Percentiles rank a stretch among this genome's conserved stretches.
Conservation (phyloP, 805 yeast genomes). For the Candida maltosa region DNA sequence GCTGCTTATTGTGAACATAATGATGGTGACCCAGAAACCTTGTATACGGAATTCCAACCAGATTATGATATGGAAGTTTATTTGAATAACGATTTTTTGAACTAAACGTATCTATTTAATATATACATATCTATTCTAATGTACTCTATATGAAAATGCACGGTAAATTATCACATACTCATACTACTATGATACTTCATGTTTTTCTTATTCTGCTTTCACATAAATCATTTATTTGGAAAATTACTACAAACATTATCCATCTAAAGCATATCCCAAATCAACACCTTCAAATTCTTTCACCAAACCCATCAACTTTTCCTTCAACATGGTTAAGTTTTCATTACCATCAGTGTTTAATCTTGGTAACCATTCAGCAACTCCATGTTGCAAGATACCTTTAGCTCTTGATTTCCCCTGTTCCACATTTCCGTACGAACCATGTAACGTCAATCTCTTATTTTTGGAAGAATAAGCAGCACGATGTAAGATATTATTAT, state of each 20-base stretch:
- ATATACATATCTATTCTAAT: too few relatives aligned
- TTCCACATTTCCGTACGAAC: conserved; percentile 45
- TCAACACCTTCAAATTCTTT: conserved; percentile 28
- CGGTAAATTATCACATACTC: too few relatives aligned
- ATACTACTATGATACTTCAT: too few relatives aligned
- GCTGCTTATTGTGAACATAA: conserved; percentile 64
- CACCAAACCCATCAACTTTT: conserved; percentile 26
- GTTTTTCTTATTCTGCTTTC: too few relatives aligned
- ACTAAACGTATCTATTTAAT: not conserved
- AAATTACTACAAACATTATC: too few relatives aligned
- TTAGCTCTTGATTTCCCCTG: conserved; percentile 43
- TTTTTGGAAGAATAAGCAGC: conserved; percentile 38
- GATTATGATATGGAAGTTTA: conserved; percentile 44
- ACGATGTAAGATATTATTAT: conserved; percentile 48
- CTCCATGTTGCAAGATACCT: conserved; percentile 54
- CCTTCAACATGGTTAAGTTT: conserved; percentile 25
- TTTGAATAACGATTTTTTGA: conserved; percentile 9
- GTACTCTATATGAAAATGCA: too few relatives aligned
- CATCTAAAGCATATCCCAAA: conserved; percentile 38
- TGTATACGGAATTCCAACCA: conserved; percentile 73
- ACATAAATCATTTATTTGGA: too few relatives aligned
- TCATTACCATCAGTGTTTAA: conserved; percentile 24
- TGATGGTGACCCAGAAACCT: conserved; percentile 61
- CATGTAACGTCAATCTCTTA: conserved; percentile 46
- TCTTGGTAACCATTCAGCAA: conserved; percentile 42